Evolutionary conservation across 129 eudicot genomes (phyloP), one percentile per base, ranked within the genome.

Genomic region (Silybum marianum): DNA sequence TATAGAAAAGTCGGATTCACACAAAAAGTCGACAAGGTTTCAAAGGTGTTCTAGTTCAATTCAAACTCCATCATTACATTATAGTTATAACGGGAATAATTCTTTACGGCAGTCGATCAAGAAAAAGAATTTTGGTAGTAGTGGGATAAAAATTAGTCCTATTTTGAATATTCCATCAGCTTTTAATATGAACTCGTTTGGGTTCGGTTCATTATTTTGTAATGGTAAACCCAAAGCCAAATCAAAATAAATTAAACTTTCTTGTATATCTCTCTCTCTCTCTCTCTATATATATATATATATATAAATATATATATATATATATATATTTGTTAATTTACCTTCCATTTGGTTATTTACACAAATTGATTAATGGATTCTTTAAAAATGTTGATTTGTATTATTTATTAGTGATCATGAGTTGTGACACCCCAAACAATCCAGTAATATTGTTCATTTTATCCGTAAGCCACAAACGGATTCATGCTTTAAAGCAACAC

Each of bases 161-260:
- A 91, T 88, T 85, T 85, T 92, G 79, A 90, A 95, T 63, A 90
- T 95, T 78, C 78, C 91, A 46, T 84, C 90, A 9, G 75, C 88
- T 80, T 90, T 85, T 60, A 91, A 84, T 71, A 90, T 80, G 74
- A 88, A 79, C 63, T 90, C 92, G 79, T 86, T 92, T 74, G 93
- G 98, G 48, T 81, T 86, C 68, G 88, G 94, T 75, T 92, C 96
- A 34, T 82, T 92, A 77, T 90, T 92, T 80, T 95, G 90, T 60
- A 90, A 83, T 70, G 89, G 88, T 58, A 94, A 84, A 72, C 51
- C 90, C 38, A 90, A 84, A 82, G 88, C 80, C 89, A 95, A 90
- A 88, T 83, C 77, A 9, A 88, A 84, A 88, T 86, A 84, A 89
- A 42, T 69, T 40, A 42, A 7, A 67, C 10, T 30, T 81, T 30